Percentiles rank a stretch among this genome's conserved stretches.
Conservation (phyloP, 768 basidiomycete species). For the Boletellus ananas region DNA sequence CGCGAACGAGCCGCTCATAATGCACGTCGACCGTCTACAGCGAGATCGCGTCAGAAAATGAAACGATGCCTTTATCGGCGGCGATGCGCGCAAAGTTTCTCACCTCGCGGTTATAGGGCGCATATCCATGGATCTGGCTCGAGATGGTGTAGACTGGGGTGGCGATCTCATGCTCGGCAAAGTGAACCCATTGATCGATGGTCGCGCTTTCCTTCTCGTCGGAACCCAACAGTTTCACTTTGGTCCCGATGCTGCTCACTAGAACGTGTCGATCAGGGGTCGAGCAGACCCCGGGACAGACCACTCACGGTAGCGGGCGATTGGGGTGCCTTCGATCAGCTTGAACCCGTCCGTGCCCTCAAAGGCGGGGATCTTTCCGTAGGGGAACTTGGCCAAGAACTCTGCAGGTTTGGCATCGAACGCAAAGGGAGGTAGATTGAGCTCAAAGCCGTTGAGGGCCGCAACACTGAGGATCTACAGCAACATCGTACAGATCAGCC, state of each 20-base stretch:
- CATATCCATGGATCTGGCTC: neutral
- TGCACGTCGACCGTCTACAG: slow-evolving; percentile 1
- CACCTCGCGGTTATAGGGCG: slow-evolving; percentile 12
- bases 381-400: slow-evolving; percentile 13
- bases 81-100: neutral
- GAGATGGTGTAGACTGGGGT: neutral
- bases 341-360: slow-evolving; percentile 16
- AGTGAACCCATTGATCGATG: slow-evolving; percentile 23
- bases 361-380: slow-evolving; percentile 21
- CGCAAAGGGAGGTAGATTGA: slow-evolving; percentile 3
- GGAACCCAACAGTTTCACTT: slow-evolving; percentile 12
- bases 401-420: slow-evolving; percentile 11
- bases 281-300: neutral
- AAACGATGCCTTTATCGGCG: too few relatives aligned
- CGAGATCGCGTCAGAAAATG: neutral
- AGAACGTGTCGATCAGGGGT: neutral
- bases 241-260: slow-evolving; percentile 15
- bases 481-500: neutral
- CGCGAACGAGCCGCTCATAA: slow-evolving; percentile 1
- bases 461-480: slow-evolving; percentile 5
- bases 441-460: slow-evolving; percentile 12
- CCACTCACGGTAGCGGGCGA: slow-evolving; percentile 18
- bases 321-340: slow-evolving; percentile 13
- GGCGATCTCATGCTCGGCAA: slow-evolving; percentile 16
- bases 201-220: slow-evolving; percentile 5